A percentile compares a stretch with the other conserved stretches of the same genome.
phyloP scores from a whole-genome alignment of 176 grass and related monocot genomes.

The Juncus inflexus region DNA sequence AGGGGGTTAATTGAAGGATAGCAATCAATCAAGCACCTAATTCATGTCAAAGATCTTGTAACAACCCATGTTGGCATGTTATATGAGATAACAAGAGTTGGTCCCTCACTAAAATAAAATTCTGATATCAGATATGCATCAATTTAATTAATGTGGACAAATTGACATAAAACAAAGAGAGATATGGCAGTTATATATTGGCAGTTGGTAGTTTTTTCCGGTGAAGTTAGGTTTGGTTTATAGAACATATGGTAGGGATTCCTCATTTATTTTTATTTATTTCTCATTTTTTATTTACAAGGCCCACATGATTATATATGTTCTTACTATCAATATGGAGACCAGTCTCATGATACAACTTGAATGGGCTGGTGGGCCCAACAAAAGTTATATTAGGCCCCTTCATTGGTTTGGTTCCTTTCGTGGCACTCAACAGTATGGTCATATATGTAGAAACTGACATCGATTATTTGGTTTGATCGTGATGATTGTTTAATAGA shows the following conservation, averaged over 20 bases:
- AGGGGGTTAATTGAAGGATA: constrained; percentile 1
- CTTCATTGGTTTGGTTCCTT: too few species aligned
- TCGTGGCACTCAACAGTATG: too few species aligned
- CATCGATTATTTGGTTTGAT: too few species aligned
- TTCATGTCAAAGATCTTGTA: constrained; percentile 27
- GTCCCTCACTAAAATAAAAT: constrained; percentile 11
- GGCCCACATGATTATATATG: constrained; percentile 18
- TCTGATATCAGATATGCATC: constrained; percentile 23
- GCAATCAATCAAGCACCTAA: constrained; percentile 15
- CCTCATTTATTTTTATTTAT: constrained; percentile 12
- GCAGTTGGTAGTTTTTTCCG: constrained; percentile 32
- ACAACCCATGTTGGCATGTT: constrained; percentile 29
- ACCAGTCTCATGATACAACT: not conserved
- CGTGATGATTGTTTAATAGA: too few species aligned
- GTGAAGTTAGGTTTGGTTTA: constrained; percentile 17
- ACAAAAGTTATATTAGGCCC: too few species aligned
- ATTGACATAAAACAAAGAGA: constrained; percentile 3
- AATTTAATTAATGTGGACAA: not conserved
- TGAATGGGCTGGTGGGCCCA: too few species aligned
- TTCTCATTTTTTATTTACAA: not conserved
- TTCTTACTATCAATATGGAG: constrained; percentile 2
- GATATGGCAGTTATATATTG: not conserved
- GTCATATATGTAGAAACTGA: too few species aligned
- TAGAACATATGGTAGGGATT: not conserved
- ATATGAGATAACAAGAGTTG: constrained; percentile 18